Evolutionary conservation across 176 grass and related monocot genomes (phyloP).

Genomic region (Avena eriantha): DNA sequence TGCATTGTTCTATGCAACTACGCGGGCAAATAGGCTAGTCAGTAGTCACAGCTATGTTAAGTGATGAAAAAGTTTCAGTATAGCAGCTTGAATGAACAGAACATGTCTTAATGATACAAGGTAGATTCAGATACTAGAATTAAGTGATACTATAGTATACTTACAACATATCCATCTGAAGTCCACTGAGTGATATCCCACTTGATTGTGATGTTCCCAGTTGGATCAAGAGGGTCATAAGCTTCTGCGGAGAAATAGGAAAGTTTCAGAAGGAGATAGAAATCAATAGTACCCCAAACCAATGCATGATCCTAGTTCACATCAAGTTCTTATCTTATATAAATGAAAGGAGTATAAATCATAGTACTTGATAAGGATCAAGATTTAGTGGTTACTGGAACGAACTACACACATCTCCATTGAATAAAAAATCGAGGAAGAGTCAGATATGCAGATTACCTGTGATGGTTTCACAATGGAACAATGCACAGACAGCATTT

Average conservation of each 20-base stretch:
- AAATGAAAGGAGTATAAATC: background rate
- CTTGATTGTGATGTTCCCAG: conserved; percentile 83
- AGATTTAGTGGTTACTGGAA: background rate
- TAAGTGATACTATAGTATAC: conserved; percentile 14
- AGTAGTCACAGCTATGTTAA: background rate
- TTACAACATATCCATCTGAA: conserved; percentile 86
- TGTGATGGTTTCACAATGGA: background rate
- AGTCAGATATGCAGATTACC: background rate
- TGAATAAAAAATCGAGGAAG: background rate
- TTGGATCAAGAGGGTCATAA: conserved; percentile 82
- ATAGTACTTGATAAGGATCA: no score
- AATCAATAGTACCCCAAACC: no score
- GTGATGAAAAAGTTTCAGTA: background rate
- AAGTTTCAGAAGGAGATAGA: conserved; percentile 8
- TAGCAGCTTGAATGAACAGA: background rate
- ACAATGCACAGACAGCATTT: background rate
- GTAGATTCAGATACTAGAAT: background rate
- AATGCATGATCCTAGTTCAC: background rate
- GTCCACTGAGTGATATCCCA: conserved; percentile 88
- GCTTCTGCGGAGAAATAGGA: conserved; percentile 53
- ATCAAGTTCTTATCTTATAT: background rate
- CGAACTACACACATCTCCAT: background rate
- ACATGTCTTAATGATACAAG: background rate
- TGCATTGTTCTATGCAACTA: background rate
- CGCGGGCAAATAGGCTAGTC: background rate